Conservation (phyloP, 768 basidiomycete genomes). For the Chalciporus pseudorubinellus region DNA sequence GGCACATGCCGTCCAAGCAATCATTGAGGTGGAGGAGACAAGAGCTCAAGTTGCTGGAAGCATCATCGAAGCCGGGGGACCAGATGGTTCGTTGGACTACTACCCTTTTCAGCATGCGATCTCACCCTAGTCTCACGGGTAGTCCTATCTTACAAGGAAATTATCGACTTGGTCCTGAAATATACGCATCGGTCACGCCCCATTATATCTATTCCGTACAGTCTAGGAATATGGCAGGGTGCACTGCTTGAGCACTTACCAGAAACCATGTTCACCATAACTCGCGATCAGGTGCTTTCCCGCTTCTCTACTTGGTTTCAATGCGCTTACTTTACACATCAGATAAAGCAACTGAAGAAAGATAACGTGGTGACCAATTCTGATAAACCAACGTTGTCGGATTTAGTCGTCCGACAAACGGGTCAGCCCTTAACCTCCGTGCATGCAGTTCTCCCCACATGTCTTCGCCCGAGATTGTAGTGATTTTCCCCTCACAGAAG, state of each 20-base stretch:
- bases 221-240: slow-evolving; percentile 63
- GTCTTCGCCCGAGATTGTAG: slow-evolving; percentile 23
- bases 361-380: slow-evolving; percentile 53
- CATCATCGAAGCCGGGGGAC: slow-evolving; percentile 46
- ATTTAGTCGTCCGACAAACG: slow-evolving; percentile 39
- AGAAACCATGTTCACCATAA: slow-evolving; percentile 62
- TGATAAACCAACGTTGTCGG: slow-evolving; percentile 28
- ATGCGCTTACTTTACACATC: not conserved
- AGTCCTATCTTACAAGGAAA: slow-evolving; percentile 67
- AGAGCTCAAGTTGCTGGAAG: slow-evolving; percentile 38
- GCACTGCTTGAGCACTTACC: slow-evolving; percentile 63
- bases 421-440: slow-evolving; percentile 44
- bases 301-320: not conserved
- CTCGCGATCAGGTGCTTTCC: slow-evolving; percentile 57
- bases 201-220: slow-evolving; percentile 63
- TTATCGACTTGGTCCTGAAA: slow-evolving; percentile 62
- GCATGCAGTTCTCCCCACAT: slow-evolving; percentile 55
- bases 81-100: slow-evolving; percentile 40
- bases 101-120: slow-evolving; percentile 30
- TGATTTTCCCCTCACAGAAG: not conserved
- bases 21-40: slow-evolving; percentile 42
- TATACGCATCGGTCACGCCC: slow-evolving; percentile 52
- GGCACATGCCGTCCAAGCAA: slow-evolving; percentile 57
- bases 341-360: slow-evolving; percentile 61
- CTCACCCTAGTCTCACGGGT: slow-evolving; percentile 26